Base-by-base conservation (phyloP, 2,329 filamentous ascomycete species). In the Fusarium compactum region DNA sequence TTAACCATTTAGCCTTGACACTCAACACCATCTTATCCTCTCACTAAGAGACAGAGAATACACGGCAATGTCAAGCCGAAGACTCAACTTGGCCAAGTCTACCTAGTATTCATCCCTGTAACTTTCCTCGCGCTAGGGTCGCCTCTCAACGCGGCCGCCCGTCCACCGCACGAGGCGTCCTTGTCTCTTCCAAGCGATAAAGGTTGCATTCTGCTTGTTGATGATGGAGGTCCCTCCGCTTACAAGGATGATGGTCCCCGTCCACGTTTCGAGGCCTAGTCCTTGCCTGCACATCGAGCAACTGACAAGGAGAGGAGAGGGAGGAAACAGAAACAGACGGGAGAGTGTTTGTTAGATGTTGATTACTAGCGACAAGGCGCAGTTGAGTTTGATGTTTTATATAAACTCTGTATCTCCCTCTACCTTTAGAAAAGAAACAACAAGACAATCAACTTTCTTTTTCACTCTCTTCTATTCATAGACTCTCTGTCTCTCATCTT, bases 111-210 rank as follows among this genome's bases (percentile, higher is more conserved):
- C 24, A 53, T 14, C 50, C 50, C 34, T 53, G 50, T 4, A 29
- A 9, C 38, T 53, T 27, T n/a, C 41, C 50, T 53, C 43, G 59
- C 68, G 68, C 68, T 71, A 71, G 68, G 68, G 68, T 69, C 68
- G 59, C 68, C 41, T 71, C 56, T 52, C 47, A 58, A 69, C 56
- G 68, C 68, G 68, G 68, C 68, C 68, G 64, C 52, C 68, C 68
- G 69, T 46, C 67, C 67, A 53, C 50, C 50, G 50, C 24, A 65
- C 50, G 66, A 69, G 22, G 63, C 64, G 22, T 58, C 38, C 16
- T n/a, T 38, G 32, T 55, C 48, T 24, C 41, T 38, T 24, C 16
- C 54, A 70, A 70, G 66, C 65, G 65, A 69, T 41, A 22, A 47
- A n/a, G 45, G 45, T 47, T 29, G 25, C 45, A 47, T 50, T 48